These are phyloP conservation scores for Acorus gramineus DNA, from an alignment of 106 monocot genomes.

Conservation along the genomic window DNA sequence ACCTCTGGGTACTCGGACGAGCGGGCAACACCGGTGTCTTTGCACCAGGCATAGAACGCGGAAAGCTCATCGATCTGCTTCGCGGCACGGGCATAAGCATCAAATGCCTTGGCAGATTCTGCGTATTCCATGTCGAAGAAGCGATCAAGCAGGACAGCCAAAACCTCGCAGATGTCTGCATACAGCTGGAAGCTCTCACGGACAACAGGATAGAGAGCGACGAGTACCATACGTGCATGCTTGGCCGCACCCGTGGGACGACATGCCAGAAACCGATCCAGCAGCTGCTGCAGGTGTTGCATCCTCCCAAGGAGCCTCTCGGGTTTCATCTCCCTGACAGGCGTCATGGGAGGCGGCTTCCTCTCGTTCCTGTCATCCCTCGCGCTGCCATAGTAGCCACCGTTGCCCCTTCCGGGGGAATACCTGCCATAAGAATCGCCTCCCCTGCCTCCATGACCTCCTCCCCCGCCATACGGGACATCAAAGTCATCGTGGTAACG, in stretches of 20 bases:
- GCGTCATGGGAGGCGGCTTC: slow-evolving; percentile 26
- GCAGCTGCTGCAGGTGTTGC: slow-evolving; percentile 52
- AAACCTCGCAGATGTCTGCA: slow-evolving; percentile 59
- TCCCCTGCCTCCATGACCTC: no score
- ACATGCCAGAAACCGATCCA: slow-evolving; percentile 55
- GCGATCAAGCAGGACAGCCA: slow-evolving; percentile 56
- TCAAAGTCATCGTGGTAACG: no score
- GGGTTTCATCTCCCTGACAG: slow-evolving; percentile 42
- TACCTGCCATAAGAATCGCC: no score
- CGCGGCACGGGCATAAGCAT: slow-evolving; percentile 59
- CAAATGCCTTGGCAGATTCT: slow-evolving; percentile 70
- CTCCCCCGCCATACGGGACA: no score
- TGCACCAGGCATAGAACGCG: slow-evolving; percentile 70
- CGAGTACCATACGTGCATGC: slow-evolving; percentile 40
- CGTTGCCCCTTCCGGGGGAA: not conserved
- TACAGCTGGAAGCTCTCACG: slow-evolving; percentile 81
- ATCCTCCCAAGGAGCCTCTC: slow-evolving; percentile 44
- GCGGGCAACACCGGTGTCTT: slow-evolving; percentile 60
- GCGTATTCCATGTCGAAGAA: slow-evolving; percentile 85
- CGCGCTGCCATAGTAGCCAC: not conserved
- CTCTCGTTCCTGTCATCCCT: slow-evolving; percentile 6
- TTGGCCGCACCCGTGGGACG: slow-evolving; percentile 55
- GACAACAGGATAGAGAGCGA: slow-evolving; percentile 50
- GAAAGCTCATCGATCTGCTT: slow-evolving; percentile 87
- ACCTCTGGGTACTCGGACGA: slow-evolving; percentile 80